Evolutionary conservation across 768 basidiomycete genomes (phyloP).

Genomic region (Serendipita sp.): DNA sequence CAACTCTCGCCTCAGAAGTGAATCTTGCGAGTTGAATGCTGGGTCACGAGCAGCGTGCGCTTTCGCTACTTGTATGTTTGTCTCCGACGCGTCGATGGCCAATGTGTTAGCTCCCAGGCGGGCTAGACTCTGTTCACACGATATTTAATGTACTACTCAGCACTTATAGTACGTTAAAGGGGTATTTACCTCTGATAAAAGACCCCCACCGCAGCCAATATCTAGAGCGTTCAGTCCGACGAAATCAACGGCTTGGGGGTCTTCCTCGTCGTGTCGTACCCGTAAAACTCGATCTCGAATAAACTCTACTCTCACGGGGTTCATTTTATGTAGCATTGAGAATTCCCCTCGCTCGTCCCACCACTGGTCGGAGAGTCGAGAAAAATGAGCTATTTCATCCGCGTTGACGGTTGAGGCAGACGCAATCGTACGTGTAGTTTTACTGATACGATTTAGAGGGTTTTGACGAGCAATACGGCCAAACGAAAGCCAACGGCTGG

Average conservation of each 20-base stretch:
- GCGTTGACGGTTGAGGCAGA: conserved; percentile 42
- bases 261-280: conserved; percentile 30
- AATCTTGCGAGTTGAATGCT: conserved; percentile 23
- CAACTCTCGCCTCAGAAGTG: conserved; percentile 19
- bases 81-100: conserved; percentile 81
- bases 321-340: conserved; percentile 80
- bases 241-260: conserved; percentile 26
- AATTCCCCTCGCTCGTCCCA: conserved; percentile 94
- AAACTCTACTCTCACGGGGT: conserved; percentile 73
- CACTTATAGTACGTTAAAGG: neutral
- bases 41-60: conserved; percentile 72
- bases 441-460: neutral
- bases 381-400: conserved; percentile 78
- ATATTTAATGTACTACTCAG: neutral
- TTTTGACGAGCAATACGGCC: neutral
- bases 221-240: conserved; percentile 62
- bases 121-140: conserved; percentile 48
- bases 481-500: neutral
- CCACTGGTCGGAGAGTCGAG: conserved; percentile 77
- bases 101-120: conserved; percentile 74
- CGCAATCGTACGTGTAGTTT: neutral
- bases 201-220: conserved; percentile 89
- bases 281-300: conserved; percentile 61
- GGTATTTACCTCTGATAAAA: conserved; percentile 65
- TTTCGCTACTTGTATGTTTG: conserved; percentile 74